phyloP scores from a whole-genome alignment of 495 filamentous ascomycete species.

The Clohesyomyces aquaticus region DNA sequence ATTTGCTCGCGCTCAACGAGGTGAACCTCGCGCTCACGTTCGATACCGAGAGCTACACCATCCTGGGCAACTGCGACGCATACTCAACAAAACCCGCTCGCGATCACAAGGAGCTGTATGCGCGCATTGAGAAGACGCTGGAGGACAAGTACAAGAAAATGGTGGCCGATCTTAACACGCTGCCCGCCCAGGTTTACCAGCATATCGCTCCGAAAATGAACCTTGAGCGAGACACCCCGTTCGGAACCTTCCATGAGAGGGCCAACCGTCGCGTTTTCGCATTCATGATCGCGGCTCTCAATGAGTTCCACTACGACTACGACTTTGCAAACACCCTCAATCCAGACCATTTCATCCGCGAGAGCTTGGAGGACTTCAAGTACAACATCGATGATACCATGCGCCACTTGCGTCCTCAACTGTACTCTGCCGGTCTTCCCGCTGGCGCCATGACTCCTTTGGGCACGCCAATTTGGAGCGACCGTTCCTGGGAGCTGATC shows the following conservation, averaged over 20 bases:
- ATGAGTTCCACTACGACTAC: conserved; percentile 95
- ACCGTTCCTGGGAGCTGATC: conserved; percentile 84
- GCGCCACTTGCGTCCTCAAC: conserved; percentile 75
- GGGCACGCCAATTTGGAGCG: conserved; percentile 67
- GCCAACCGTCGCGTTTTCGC: conserved; percentile 90
- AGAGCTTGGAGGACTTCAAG: conserved; percentile 73
- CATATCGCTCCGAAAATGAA: conserved; percentile 64
- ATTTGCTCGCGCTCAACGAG: conserved; percentile 83
- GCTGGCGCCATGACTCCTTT: conserved; percentile 42
- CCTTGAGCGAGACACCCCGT: conserved; percentile 81
- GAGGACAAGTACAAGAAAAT: conserved; percentile 87
- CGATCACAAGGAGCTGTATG: conserved; percentile 94
- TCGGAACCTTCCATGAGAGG: conserved; percentile 83
- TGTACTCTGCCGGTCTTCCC: conserved; percentile 38
- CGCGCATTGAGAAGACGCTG: conserved; percentile 85
- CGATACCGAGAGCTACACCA: conserved; percentile 85
- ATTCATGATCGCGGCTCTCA: conserved; percentile 96
- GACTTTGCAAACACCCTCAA: conserved; percentile 91
- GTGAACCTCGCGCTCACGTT: conserved; percentile 91
- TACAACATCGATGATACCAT: conserved; percentile 81
- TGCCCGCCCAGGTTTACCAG: conserved; percentile 72
- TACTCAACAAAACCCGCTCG: conserved; percentile 97
- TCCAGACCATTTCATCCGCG: conserved; percentile 75
- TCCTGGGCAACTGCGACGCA: conserved; percentile 89
- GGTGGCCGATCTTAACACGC: conserved; percentile 74